Conservation (phyloP, 1,139 yeast species). For the Saccharomyces hybrid region DNA sequence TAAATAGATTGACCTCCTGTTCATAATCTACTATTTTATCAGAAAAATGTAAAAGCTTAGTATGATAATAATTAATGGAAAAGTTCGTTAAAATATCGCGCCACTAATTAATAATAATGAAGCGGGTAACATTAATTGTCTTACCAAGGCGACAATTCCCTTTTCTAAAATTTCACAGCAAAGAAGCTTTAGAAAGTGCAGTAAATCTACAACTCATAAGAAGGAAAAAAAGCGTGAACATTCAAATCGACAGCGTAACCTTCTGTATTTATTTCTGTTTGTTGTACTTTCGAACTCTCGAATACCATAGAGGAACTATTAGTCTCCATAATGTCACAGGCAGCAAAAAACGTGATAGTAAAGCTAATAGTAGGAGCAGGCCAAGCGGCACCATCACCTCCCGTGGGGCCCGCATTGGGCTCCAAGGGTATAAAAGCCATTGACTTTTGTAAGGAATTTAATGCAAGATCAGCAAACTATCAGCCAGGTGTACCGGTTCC, state of each 20-base stretch:
- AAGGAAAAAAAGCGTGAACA: background rate
- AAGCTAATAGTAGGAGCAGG: slow-evolving; percentile 97
- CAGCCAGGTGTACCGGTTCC: slow-evolving; percentile 88
- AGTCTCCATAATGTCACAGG: slow-evolving; percentile 23
- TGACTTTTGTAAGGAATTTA: slow-evolving; percentile 96
- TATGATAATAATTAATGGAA: background rate
- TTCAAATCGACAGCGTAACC: background rate
- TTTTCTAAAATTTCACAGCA: background rate
- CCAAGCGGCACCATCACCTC: slow-evolving; percentile 98
- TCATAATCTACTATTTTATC: background rate
- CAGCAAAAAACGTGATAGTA: slow-evolving; percentile 46
- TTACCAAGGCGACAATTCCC: background rate
- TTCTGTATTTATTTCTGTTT: background rate
- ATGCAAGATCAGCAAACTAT: slow-evolving; percentile 87
- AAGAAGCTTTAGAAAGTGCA: background rate
- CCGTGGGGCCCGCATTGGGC: slow-evolving; percentile 98
- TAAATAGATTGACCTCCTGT: background rate
- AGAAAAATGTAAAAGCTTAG: background rate
- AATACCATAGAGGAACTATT: background rate
- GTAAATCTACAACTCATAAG: background rate
- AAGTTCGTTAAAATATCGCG: background rate
- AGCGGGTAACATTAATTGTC: background rate
- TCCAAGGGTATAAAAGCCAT: slow-evolving; percentile 98
- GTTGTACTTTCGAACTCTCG: background rate
- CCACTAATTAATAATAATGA: background rate